These are phyloP conservation scores for Ormosia semicastrata DNA, from an alignment of 306 rosid species.

Conservation along the genomic window DNA sequence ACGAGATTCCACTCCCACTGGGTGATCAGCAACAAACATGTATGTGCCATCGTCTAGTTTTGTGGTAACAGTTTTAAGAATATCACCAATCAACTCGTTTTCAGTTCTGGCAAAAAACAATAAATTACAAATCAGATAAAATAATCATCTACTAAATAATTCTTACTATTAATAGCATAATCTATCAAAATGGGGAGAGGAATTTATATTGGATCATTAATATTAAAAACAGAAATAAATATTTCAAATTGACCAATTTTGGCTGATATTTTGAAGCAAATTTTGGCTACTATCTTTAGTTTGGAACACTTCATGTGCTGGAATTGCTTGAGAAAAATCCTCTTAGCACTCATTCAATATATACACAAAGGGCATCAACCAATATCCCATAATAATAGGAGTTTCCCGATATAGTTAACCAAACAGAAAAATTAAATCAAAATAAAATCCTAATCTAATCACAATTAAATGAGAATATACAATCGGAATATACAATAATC, in stretches of 20 bases:
- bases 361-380: no score
- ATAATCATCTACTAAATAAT: not conserved
- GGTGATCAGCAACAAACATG: constrained; percentile 5
- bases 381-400: no score
- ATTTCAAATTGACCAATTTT: not conserved
- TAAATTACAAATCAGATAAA: not conserved
- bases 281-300: not conserved
- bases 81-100: not conserved
- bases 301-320: no score
- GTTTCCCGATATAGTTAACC: no score
- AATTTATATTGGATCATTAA: not conserved
- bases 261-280: not conserved
- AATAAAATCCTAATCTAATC: no score
- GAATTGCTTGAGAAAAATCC: no score
- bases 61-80: not conserved
- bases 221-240: not conserved
- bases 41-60: not conserved
- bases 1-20: not conserved
- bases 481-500: no score
- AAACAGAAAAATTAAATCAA: no score
- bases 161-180: not conserved
- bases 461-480: no score
- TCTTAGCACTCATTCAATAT: no score
- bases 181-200: not conserved
- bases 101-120: not conserved